Evolutionary conservation across 2,329 filamentous ascomycete species (phyloP), one percentile per base, ranked within the genome.

Genomic region (Fusarium palustre): DNA sequence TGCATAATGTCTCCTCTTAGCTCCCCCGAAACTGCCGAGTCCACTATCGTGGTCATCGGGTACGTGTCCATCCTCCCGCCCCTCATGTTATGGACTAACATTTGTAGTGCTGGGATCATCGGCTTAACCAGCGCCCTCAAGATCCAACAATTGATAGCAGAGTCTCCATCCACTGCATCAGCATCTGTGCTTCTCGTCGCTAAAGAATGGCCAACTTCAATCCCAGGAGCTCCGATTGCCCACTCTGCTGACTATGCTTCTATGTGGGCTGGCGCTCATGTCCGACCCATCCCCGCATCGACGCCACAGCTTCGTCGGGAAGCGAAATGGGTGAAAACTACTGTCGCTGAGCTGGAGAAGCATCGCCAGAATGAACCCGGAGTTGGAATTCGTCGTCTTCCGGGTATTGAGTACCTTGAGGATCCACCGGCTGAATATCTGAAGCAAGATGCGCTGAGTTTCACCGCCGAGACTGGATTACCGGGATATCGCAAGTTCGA

Each of bases 241-340:
- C 77, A 78, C 55, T 80, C 78, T 0, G 66, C 71, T 24, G 73
- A 88, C 77, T 88, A 83, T 73, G 84, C 86, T 16, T 88, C 86
- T 31, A 85, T 86, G 53, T 88, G 85, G 86, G 86, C 82, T 36
- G 86, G 86, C 13, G 86, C 86, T 3, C 85, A 88, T 71, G 85
- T 87, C 67, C 81, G 85, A 41, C 85, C 82, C 70, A 82, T 87
- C 34, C 82, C 83, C 3, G 77, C 73, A 3, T 73, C 73, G 9
- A 78, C 77, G 8, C 67, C 77, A 3, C 78, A 80, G 46, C 59
- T 79, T 2, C 67, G 50, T 7, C 74, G 74, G 22, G 78, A 80
- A 56, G 78, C 78, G 1, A 46, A 56, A 1, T 80, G 78, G 78
- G 46, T 80, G 3, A 78, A 70, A 56, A 34, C 59, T 2, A 76